Base-by-base conservation (phyloP, 805 yeast genomes). In the Lipomyces chichibuensis region DNA sequence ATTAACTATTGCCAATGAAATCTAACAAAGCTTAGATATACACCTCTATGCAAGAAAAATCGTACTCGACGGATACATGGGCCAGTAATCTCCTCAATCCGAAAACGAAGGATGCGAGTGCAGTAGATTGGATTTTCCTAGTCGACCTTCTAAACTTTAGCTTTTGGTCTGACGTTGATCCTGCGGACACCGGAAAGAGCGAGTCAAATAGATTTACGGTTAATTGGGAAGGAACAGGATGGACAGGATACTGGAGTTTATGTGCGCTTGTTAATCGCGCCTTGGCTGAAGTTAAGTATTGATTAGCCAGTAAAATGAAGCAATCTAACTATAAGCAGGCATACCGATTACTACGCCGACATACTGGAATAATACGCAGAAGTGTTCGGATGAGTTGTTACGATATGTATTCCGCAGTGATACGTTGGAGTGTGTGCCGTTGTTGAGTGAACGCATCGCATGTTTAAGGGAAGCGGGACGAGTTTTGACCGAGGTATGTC, bases 181-280 rank as follows among this genome's bases (percentile, higher is more conserved):
- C 57, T 9, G 59, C 61, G 8, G 80, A 78, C 63, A 67, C 76
- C 11, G 80, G 80, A 1, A 59, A 61, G 13, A 37, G 76, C 1
- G 71, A 70, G n/a, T 60, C 76, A 4, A 69, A 73, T 51, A 66
- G 82, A 23, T 81, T 66, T 66, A 67, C 80, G 5, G 80, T 81
- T 9, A 65, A 65, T 13, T 81, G 76, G 69, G 65, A 76, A 2
- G 79, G 76, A 23, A 51, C 67, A 23, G 51, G 32, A 33, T 81
- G 79, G 73, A 81, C 84, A 0, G 84, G 84, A 11, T 81, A 81
- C 72, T 80, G 84, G 84, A 79, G 83, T 60, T 72, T 81, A 29
- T 78, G 76, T 17, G 84, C 84, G 0, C 81, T 81, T 13, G 73
- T 81, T 20, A 78, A 81, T 69, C 69, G 80, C n/a, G 83, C 83